phyloP scores from a whole-genome alignment of 345 rosid species.

The Pelargonium nanum region DNA sequence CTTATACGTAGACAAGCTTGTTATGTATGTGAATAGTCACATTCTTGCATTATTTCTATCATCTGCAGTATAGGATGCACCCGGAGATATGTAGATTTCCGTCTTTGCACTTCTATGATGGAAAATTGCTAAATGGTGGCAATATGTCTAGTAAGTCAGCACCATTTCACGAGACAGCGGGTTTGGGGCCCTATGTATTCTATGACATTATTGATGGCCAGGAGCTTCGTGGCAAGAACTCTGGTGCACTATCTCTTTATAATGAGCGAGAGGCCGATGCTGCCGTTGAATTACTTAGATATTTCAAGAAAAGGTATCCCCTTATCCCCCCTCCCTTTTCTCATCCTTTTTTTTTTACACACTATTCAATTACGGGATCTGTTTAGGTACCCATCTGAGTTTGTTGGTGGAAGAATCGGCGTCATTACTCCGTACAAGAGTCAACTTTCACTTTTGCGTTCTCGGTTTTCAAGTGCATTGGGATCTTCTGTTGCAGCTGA shows the following conservation, averaged over 20 bases:
- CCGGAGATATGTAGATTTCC: constrained; percentile 93
- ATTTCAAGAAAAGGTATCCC: constrained; percentile 58
- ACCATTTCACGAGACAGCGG: constrained; percentile 52
- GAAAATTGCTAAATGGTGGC: constrained; percentile 70
- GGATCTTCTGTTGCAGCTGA: constrained; percentile 63
- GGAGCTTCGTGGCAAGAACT: constrained; percentile 62
- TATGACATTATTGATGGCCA: constrained; percentile 73
- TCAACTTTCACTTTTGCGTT: constrained; percentile 71
- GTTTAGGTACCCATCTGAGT: constrained; percentile 65
- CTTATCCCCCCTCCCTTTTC: background rate
- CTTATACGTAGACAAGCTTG: background rate
- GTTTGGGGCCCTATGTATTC: constrained; percentile 79
- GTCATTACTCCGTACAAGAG: constrained; percentile 80
- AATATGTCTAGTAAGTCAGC: constrained; percentile 54
- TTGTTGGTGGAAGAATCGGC: constrained; percentile 72
- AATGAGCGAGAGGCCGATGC: constrained; percentile 90
- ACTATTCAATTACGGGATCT: constrained; percentile 3
- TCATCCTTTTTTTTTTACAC: constrained; percentile 1
- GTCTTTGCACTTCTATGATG: constrained; percentile 80
- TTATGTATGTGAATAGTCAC: background rate
- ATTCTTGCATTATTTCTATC: constrained; percentile 7
- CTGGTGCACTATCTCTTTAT: constrained; percentile 64
- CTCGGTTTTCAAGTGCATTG: constrained; percentile 57
- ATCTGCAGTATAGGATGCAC: constrained; percentile 92
- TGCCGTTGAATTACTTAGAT: constrained; percentile 61